Evolutionary conservation across 75 land plant species (phyloP).

Genomic region (Larix kaempferi): DNA sequence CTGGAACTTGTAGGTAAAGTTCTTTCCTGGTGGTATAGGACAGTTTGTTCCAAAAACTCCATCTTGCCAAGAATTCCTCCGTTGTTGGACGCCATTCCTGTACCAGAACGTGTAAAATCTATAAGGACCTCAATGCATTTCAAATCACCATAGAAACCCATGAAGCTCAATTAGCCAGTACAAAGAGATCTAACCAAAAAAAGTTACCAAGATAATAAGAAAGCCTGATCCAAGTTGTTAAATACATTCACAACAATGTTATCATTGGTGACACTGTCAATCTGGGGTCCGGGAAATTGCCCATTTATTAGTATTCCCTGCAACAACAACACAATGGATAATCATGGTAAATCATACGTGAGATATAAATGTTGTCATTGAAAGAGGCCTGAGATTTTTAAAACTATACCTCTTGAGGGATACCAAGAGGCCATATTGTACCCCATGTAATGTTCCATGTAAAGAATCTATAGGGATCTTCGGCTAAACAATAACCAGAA

Average conservation of each 20-base stretch:
- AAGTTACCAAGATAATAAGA: constrained; percentile 60
- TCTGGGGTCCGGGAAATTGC: constrained; percentile 82
- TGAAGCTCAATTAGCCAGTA: neutral
- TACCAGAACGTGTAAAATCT: constrained; percentile 6
- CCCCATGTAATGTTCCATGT: constrained; percentile 48
- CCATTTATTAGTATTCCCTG: constrained; percentile 92
- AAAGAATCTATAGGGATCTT: constrained; percentile 56
- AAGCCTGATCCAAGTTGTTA: constrained; percentile 60
- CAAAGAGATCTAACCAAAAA: neutral
- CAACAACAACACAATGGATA: constrained; percentile 6
- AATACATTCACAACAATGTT: constrained; percentile 63
- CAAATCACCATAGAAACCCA: neutral
- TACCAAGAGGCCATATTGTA: constrained; percentile 31
- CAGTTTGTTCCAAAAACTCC: constrained; percentile 92
- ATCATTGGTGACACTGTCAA: constrained; percentile 70
- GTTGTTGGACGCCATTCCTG: constrained; percentile 85
- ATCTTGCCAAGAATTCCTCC: constrained; percentile 93
- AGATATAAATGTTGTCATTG: constrained; percentile 10
- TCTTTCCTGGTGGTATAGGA: constrained; percentile 71
- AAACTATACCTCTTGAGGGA: constrained; percentile 16
- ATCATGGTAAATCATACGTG: neutral
- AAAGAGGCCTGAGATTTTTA: constrained; percentile 20
- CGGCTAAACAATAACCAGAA: neutral
- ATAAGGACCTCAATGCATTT: neutral
- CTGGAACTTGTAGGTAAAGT: constrained; percentile 76